These are phyloP conservation scores for Plasmodium vinckei DNA, from an alignment of 169 alveolate genomes.

Conservation along the genomic window DNA sequence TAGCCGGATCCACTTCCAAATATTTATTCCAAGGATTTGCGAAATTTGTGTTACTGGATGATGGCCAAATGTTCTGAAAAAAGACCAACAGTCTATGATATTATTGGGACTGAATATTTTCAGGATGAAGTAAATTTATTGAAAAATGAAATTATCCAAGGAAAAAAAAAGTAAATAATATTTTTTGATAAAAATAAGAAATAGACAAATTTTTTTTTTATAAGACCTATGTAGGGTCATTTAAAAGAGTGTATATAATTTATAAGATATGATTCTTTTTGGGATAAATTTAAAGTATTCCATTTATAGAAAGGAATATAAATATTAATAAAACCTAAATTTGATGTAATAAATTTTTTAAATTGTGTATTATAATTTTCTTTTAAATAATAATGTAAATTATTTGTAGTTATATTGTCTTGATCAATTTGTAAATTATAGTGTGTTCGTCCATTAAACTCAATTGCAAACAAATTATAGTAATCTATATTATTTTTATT, in stretches of 20 bases:
- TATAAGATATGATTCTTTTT: constrained; percentile 28
- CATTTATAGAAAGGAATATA: constrained; percentile 51
- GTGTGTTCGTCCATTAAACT: constrained; percentile 72
- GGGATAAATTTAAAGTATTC: constrained; percentile 23
- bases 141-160: constrained; percentile 31
- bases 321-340: constrained; percentile 13
- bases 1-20: constrained; percentile 76
- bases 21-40: constrained; percentile 46
- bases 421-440: constrained; percentile 27
- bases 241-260: neutral
- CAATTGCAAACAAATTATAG: constrained; percentile 35
- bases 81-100: constrained; percentile 66
- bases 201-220: no score
- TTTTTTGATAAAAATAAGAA: neutral
- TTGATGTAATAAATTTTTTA: constrained; percentile 50
- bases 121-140: constrained; percentile 71
- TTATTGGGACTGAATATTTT: constrained; percentile 55
- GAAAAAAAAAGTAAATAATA: neutral
- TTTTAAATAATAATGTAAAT: constrained; percentile 8
- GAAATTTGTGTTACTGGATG: constrained; percentile 72
- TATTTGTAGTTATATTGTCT: neutral
- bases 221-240: no score
- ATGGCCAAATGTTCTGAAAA: constrained; percentile 45
- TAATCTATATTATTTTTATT: neutral
- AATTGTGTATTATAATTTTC: constrained; percentile 55